Base-by-base conservation (phyloP, 768 basidiomycete genomes). In the Agrocybe pediades region DNA sequence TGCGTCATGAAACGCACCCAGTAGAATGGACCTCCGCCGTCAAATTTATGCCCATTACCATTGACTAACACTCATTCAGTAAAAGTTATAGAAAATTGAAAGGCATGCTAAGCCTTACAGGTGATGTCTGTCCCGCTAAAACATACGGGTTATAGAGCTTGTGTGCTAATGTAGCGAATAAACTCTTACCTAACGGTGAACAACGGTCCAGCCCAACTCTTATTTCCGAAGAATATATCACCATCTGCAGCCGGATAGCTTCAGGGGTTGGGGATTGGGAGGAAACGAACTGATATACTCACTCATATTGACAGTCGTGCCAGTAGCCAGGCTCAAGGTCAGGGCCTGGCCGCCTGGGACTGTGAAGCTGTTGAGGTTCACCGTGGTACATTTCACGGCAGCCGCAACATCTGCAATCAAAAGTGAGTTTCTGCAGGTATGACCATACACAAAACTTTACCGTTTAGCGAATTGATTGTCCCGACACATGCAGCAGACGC, bases 261-360 rank as follows among this genome's bases (percentile, higher is more conserved):
- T 19, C 21, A 21, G 17, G 7, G 7, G 8, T 36, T 36, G 16
- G 17, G 6, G 20, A 13, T 13, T 46, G 17, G 15, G 23, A 41
- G 20, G 29, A 16, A 39, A 46, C 17, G 23, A 42, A 21, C 8
- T 16, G 21, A 6, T 20, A 40, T 19, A 21, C 81, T 63, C 59
- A 85, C 84, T 66, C 67, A 87, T 67, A 46, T 80, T 85, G 54
- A 88, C 84, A 1, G 75, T 83, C 2, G 83, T 79, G 6, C 80
- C 81, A 20, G 65, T 57, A 39, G 71, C 55, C 41, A 87, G 71
- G 19, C 65, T 57, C 41, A 87, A 72, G 8, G 69, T 71, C 62
- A 87, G 75, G 0, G 71, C 76, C 64, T 78, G 43, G 11, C 82
- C 83, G 26, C 73, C 78, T 8, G 84, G 79, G 25, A 85, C 84